A percentile compares a stretch with the other conserved stretches of the same genome.
phyloP scores from a whole-genome alignment of 192 early-diverging fungal species.

The Entomortierella beljakovae region DNA sequence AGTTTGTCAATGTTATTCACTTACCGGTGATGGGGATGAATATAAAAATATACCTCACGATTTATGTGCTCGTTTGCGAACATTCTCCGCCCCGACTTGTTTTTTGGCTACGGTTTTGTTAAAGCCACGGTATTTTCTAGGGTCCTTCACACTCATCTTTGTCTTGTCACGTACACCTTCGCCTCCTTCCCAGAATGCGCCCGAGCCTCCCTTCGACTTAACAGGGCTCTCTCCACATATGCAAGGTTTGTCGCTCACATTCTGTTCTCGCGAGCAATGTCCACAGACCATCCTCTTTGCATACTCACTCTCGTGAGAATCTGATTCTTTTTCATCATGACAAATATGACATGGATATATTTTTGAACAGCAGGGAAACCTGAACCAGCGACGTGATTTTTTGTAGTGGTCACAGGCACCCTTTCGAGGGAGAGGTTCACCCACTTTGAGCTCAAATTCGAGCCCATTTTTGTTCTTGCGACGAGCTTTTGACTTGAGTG shows the following conservation, averaged over 20 bases:
- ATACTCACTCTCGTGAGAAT: conserved; percentile 70
- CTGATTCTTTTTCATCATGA: conserved; percentile 78
- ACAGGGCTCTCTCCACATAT: conserved; percentile 77
- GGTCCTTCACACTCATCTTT: conserved; percentile 81
- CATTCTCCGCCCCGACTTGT: conserved; percentile 42
- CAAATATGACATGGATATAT: conserved; percentile 87
- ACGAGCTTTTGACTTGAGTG: conserved; percentile 55
- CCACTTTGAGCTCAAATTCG: conserved; percentile 74
- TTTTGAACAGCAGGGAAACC: conserved; percentile 92
- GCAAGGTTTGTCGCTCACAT: conserved; percentile 65
- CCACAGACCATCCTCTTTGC: conserved; percentile 90
- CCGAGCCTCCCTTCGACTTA: conserved; percentile 60
- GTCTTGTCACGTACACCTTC: conserved; percentile 79
- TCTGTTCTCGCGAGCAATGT: conserved; percentile 84
- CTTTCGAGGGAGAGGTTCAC: conserved; percentile 78
- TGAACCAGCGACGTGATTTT: conserved; percentile 91
- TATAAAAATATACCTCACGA: too few species aligned
- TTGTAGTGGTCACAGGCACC: conserved; percentile 88
- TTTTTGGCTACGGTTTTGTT: conserved; percentile 51
- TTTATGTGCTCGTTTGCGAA: conserved; percentile 22
- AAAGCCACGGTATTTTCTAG: conserved; percentile 21
- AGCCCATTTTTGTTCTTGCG: conserved; percentile 64
- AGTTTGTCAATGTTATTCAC: too few species aligned
- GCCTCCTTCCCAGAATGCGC: conserved; percentile 92
- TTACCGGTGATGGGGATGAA: too few species aligned